phyloP scores from a whole-genome alignment of 495 filamentous ascomycete genomes.

The Tuber calosporum region DNA sequence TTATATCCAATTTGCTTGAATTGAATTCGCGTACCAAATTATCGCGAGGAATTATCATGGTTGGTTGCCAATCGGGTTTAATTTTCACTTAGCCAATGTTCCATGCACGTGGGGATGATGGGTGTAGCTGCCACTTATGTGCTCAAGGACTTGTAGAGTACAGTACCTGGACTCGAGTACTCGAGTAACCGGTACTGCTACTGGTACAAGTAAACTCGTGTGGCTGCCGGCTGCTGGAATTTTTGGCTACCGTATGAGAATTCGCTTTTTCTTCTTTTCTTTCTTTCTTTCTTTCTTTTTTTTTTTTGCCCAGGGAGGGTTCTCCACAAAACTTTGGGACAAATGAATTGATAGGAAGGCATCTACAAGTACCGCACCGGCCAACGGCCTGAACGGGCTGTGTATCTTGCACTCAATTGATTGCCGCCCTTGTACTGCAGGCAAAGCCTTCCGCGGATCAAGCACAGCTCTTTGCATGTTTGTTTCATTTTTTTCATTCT shows the following conservation, averaged over 20 bases:
- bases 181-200: too few relatives aligned
- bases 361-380: too few relatives aligned
- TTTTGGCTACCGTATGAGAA: neutral
- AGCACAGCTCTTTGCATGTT: neutral
- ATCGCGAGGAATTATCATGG: neutral
- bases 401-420: neutral
- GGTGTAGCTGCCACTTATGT: neutral
- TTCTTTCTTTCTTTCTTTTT: neutral
- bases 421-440: neutral
- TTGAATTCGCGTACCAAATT: neutral
- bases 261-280: neutral
- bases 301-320: neutral
- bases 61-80: neutral
- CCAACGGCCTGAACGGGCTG: neutral
- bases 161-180: neutral
- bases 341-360: neutral
- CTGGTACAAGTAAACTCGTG: neutral
- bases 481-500: neutral
- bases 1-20: neutral
- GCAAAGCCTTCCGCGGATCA: neutral
- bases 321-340: neutral
- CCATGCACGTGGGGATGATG: neutral
- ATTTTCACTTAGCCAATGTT: neutral
- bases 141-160: neutral
- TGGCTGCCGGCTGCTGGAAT: neutral